Evolutionary conservation across 1,284 basidiomycete genomes (phyloP).

Genomic region (Sutorius eximius): DNA sequence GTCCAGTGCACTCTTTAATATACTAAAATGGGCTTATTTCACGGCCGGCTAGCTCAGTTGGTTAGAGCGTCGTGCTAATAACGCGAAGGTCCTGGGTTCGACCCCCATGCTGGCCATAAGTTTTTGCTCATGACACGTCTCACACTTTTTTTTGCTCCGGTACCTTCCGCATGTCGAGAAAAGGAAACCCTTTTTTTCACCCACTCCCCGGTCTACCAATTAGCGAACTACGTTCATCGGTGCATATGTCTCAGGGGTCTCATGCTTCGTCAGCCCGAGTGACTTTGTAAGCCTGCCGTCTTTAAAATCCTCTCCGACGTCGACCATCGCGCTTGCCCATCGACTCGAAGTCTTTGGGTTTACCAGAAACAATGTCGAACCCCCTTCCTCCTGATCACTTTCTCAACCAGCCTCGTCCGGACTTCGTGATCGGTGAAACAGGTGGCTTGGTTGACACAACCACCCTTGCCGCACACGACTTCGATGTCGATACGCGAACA

Average conservation of each 20-base stretch:
- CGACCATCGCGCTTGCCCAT: no score
- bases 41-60: conserved; percentile 24
- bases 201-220: no score
- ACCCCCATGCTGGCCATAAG: conserved; percentile 39
- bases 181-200: background rate
- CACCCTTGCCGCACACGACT: conserved; percentile 90
- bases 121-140: background rate
- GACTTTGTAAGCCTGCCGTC: background rate
- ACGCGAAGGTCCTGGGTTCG: conserved; percentile 44
- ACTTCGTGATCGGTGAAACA: conserved; percentile 36
- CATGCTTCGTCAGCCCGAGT: no score
- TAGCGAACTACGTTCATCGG: no score
- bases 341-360: background rate
- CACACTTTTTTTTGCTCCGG: background rate
- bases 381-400: conserved; percentile 58
- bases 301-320: background rate
- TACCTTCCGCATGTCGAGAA: background rate
- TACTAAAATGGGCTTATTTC: no score
- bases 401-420: conserved; percentile 62
- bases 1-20: no score
- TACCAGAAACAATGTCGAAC: conserved; percentile 9
- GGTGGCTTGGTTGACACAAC: conserved; percentile 68
- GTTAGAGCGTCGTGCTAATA: conserved; percentile 26
- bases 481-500: conserved; percentile 89
- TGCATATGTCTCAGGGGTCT: no score